phyloP scores from a whole-genome alignment of 768 basidiomycete genomes.

The Inosperma sp. region DNA sequence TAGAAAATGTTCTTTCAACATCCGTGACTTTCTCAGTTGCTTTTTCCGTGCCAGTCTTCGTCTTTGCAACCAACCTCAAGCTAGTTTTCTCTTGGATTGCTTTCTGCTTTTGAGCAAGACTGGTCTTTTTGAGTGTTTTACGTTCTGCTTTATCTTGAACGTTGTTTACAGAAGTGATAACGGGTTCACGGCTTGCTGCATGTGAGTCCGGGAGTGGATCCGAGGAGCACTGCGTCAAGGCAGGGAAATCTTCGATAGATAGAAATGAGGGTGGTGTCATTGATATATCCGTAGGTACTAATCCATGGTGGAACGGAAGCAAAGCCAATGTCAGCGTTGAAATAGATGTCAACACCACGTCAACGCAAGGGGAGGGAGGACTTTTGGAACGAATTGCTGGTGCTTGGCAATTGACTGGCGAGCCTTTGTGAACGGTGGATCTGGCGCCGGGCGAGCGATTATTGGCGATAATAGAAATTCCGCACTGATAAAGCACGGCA shows the following conservation, averaged over 20 bases:
- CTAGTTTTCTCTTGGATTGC: constrained; percentile 49
- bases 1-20: not conserved
- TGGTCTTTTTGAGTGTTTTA: constrained; percentile 62
- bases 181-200: constrained; percentile 29
- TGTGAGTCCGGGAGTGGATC: constrained; percentile 24
- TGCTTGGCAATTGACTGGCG: constrained; percentile 27
- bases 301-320: constrained; percentile 34
- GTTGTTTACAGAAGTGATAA: constrained; percentile 33
- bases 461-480: constrained; percentile 71
- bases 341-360: constrained; percentile 46
- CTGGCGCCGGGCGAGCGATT: constrained; percentile 41
- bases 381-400: constrained; percentile 24
- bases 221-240: constrained; percentile 44
- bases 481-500: constrained; percentile 85
- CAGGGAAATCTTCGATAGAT: constrained; percentile 74
- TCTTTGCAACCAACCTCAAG: constrained; percentile 54
- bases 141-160: constrained; percentile 54
- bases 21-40: constrained; percentile 46
- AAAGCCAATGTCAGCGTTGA: constrained; percentile 49
- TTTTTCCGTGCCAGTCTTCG: constrained; percentile 50
- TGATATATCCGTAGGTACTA: constrained; percentile 40
- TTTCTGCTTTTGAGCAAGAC: constrained; percentile 56
- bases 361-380: constrained; percentile 44
- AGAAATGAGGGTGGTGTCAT: constrained; percentile 52
- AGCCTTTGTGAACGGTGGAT: constrained; percentile 5